Evolutionary conservation across 1,284 basidiomycete genomes (phyloP).

Genomic region (Bjerkandera adusta): DNA sequence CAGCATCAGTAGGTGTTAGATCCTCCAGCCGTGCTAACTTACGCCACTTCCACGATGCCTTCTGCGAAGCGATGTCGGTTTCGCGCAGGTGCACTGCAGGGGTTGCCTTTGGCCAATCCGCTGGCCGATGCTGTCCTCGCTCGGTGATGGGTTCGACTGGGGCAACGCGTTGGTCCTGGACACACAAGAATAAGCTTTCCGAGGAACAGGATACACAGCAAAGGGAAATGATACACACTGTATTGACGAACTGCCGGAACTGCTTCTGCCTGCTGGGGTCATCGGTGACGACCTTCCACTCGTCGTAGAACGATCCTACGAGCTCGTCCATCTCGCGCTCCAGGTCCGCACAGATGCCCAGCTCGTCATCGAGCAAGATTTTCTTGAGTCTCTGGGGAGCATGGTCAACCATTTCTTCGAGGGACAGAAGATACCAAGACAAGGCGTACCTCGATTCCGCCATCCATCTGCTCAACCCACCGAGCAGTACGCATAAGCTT

Average conservation of each 20-base stretch:
- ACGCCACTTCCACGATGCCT: slow-evolving; percentile 60
- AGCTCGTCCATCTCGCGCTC: slow-evolving; percentile 71
- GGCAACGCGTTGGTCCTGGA: slow-evolving; percentile 43
- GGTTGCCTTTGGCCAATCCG: slow-evolving; percentile 66
- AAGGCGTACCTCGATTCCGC: slow-evolving; percentile 55
- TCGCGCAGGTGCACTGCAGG: slow-evolving; percentile 45
- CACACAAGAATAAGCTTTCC: neutral
- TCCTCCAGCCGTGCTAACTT: slow-evolving; percentile 51
- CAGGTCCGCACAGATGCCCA: slow-evolving; percentile 73
- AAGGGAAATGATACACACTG: slow-evolving; percentile 31
- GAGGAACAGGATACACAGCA: neutral
- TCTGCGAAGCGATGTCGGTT: slow-evolving; percentile 40
- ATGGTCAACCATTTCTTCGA: neutral
- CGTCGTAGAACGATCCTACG: slow-evolving; percentile 66
- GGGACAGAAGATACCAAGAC: neutral
- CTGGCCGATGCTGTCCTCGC: slow-evolving; percentile 65
- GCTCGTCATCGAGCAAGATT: slow-evolving; percentile 72
- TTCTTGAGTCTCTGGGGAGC: slow-evolving; percentile 49
- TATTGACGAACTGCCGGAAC: slow-evolving; percentile 73
- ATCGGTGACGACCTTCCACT: slow-evolving; percentile 69
- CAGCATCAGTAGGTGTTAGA: slow-evolving; percentile 46
- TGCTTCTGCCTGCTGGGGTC: slow-evolving; percentile 51
- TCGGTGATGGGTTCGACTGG: slow-evolving; percentile 59
- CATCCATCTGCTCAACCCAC: slow-evolving; percentile 75
- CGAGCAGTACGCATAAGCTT: slow-evolving; percentile 68